Base-by-base conservation (phyloP, 2,329 filamentous ascomycete species). In the Penicillium sp. region DNA sequence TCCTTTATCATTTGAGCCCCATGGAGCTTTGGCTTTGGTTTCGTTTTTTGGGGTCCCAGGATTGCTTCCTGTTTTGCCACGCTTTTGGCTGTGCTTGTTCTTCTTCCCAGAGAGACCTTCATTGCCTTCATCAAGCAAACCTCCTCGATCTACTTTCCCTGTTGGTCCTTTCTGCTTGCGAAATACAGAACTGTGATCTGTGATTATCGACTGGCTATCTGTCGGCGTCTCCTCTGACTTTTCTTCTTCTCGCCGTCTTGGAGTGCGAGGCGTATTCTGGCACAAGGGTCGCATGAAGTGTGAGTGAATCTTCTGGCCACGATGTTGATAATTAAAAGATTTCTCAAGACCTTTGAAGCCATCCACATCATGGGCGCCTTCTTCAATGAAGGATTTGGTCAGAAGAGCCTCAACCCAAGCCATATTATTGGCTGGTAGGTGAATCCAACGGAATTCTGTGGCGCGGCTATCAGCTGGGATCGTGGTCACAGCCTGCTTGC, bases 311-410 rank as follows among this genome's bases (percentile, higher is more conserved):
- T 81, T 77, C 27, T 81, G 79, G 0, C 85, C 85, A 0, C 83
- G 78, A 67, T 88, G 85, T 59, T 87, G 83, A 61, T 87, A 84
- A 44, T 81, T 82, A 60, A 88, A 86, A 3, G 82, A 85, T 59
- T 82, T 81, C 63, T 86, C 84, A 2, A 88, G 67, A 0, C 84
- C 83, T 64, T 87, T 88, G 72, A 87, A 88, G 1, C 83, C 82
- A 65, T 87, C 83, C 1, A 87, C 81, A 66, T 88, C 85, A n/a
- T 80, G 79, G 16, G 82, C 80, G 0, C 84, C 84, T 37, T 84
- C 82, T 67, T 88, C 86, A 33, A 88, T 83, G 62, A 88, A 88
- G 8, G 80, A 80, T 62, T 88, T 88, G 1, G 85, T 84, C n/a
- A 88, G 72, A 1, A 88, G 73, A 0, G 84, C 81, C 69, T 88